phyloP scores from a whole-genome alignment of 352 stramenopile species.

The Phytophthora cactorum region DNA sequence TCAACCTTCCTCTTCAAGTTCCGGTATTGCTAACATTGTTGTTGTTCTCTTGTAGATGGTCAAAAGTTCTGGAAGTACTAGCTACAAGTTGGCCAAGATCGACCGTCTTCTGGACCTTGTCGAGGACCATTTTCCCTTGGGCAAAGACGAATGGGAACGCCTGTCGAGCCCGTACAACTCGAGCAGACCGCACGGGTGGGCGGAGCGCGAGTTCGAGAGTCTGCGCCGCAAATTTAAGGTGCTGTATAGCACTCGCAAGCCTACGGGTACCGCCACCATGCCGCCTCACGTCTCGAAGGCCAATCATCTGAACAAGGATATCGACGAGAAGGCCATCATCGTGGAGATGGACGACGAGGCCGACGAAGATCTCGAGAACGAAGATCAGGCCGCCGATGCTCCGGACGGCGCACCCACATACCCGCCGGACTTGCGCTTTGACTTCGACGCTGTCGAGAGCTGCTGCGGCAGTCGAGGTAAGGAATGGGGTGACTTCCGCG shows the following conservation, averaged over 20 bases:
- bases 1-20: not conserved
- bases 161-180: not conserved
- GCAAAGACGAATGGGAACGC: conserved; percentile 9
- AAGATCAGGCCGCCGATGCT: not conserved
- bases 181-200: not conserved
- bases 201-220: conserved; percentile 3
- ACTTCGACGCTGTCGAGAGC: not conserved
- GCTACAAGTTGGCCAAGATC: not conserved
- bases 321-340: conserved; percentile 13
- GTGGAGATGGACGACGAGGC: conserved; percentile 1
- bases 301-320: conserved; percentile 1
- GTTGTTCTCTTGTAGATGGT: conserved; percentile 9
- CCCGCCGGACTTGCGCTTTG: not conserved
- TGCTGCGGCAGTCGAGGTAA: not conserved
- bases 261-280: not conserved
- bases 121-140: not conserved
- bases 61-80: conserved; percentile 7
- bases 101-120: not conserved
- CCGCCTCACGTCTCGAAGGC: not conserved
- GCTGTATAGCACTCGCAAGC: conserved; percentile 7
- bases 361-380: not conserved
- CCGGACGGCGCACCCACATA: not conserved
- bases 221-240: conserved; percentile 17
- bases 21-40: not conserved
- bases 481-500: not conserved